Base-by-base conservation (phyloP, 1,284 basidiomycete species). In the Fistulina hepatica region DNA sequence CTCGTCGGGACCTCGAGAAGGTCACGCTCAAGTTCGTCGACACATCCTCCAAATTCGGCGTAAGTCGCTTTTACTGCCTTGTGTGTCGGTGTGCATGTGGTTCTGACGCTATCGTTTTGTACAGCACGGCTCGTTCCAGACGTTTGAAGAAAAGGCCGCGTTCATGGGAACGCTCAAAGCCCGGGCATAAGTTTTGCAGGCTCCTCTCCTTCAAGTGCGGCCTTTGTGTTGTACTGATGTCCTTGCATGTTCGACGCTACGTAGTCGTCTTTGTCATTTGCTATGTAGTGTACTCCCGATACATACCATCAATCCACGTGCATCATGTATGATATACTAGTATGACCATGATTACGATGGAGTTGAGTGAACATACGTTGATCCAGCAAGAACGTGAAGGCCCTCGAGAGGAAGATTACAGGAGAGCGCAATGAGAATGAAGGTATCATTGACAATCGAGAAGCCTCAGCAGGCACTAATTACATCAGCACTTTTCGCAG, bases 11-110 rank as follows among this genome's bases (percentile, higher is more conserved):
- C 60, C 76, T 95, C 55, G 91, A 99, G 78, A 91, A 97, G 71
- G 88, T 97, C 51, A 76, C 85, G 49, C 88, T 98, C 76, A 98
- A 97, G 69, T 94, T 94, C 72, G 95, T 97, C 76, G 90, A 94
- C 61, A 97, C 93, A 35, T 88, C 88, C 33, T 93, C 90, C 64
- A 97, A 94, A 68, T 89, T 90, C 63, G 85, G 86, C 49, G 79
- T 82, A 74, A 51, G 77, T 71, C 13, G 11, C 34, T 13, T 34
- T 38, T 9, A 33, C 31, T 12, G 9, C 8, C 13, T 28, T 13
- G 13, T 28, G 17, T 22, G 24, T n/a, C n/a, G n/a, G 23, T 11
- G n/a, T 16, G 13, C 26, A 28, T 25, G 24, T 41, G 9, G 24
- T 6, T 3, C 20, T 12, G 11, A 21, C 40, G 37, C 41, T 49